Base-by-base conservation (phyloP, 139 green algal species). In the Tetratostichococcus sp. region DNA sequence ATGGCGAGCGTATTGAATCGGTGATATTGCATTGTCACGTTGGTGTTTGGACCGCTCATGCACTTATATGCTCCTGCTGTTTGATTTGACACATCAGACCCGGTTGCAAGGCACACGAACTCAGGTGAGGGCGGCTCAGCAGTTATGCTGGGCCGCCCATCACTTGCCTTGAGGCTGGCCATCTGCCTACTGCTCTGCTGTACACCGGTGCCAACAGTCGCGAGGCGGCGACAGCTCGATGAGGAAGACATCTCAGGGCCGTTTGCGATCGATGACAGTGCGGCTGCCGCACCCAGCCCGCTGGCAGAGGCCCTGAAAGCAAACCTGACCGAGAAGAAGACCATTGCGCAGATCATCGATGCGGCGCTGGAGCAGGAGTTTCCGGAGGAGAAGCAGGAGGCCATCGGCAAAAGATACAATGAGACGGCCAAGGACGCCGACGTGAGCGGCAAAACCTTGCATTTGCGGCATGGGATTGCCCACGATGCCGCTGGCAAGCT, bases 311-410 rank as follows among this genome's bases (percentile, higher is more conserved):
- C 31, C 8, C 30, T 75, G 19, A 58, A 70, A 5, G 71, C 57
- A 31, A 76, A 42, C 57, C 21, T 70, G 23, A 35, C 31, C 8
- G 77, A 78, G 72, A 80, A 80, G 50, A 82, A 82, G 39, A 76
- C 72, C 11, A 82, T 82, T 35, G 77, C 77, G 6, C 81, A 92
- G 69, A 80, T 87, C 14, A 80, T 93, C 31, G 87, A 91, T 67
- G 81, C 86, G 17, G 84, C 80, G 1, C 74, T 93, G n/a, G 77
- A 86, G 25, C 83, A 92, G 73, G 88, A 93, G 75, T 93, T 93
- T 72, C 81, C 75, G 2, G 62, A 88, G 43, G 78, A 89, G 50
- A 86, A 88, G 50, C 62, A 77, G 30, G 77, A 71, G 43, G 68
- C 43, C 0, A 83, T 82, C 28, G 88, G 87, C 33, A 89, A 89